Evolutionary conservation across 768 basidiomycete species (phyloP).

Genomic region (Podaxis rugospora): DNA sequence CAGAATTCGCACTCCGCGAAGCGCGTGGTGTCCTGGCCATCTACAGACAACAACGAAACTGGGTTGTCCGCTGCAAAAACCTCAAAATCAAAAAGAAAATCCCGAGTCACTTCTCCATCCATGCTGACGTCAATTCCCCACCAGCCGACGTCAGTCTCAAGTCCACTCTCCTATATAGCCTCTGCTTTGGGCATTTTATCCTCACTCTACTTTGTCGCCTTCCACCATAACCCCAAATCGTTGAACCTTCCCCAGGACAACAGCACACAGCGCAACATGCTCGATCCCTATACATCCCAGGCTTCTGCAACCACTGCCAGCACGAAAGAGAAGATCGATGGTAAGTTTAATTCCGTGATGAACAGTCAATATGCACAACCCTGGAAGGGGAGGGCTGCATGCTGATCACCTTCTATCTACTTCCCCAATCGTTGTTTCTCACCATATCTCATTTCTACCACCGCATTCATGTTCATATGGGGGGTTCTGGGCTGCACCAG

Average conservation of each 20-base stretch:
- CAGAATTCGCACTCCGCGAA: neutral
- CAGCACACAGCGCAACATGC: conserved; percentile 24
- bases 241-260: neutral
- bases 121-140: conserved; percentile 1
- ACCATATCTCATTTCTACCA: neutral
- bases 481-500: conserved; percentile 24
- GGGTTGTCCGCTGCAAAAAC: neutral
- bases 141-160: neutral
- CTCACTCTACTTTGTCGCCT: neutral
- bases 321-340: conserved; percentile 63
- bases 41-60: neutral
- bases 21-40: neutral
- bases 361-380: neutral
- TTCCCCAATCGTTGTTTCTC: conserved; percentile 6
- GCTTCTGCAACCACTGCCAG: conserved; percentile 56
- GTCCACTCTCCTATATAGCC: neutral
- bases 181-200: neutral
- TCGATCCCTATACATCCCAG: conserved; percentile 72
- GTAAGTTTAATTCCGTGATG: conserved; percentile 27
- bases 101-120: no score
- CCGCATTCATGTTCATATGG: neutral
- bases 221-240: neutral
- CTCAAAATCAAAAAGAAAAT: neutral
- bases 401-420: neutral
- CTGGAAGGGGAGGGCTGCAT: neutral